A percentile compares a stretch with the other conserved stretches of the same genome.
Evolutionary conservation across 75 land plant genomes (phyloP).

Genomic region (Cupressus sempervirens): DNA sequence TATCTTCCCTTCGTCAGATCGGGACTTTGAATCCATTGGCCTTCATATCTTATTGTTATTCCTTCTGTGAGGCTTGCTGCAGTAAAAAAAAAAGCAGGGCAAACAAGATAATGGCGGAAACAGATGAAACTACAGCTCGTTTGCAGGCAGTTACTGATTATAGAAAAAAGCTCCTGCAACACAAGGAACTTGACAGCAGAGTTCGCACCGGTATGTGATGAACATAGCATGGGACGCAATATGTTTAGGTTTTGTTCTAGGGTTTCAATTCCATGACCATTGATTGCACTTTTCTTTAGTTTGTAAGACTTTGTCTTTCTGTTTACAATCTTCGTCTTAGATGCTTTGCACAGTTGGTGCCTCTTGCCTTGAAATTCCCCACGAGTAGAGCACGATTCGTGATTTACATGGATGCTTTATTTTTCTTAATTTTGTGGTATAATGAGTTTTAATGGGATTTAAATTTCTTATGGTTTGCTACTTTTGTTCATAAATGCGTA

Average conservation of each 20-base stretch:
- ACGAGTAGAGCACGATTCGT: not conserved
- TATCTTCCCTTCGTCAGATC: not conserved
- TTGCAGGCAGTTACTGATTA: slow-evolving; percentile 47
- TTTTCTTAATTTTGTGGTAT: not conserved
- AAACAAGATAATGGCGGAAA: slow-evolving; percentile 14
- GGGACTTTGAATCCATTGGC: not conserved
- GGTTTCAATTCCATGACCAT: not conserved
- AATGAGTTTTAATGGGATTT: not conserved
- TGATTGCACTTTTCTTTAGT: not conserved
- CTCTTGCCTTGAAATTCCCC: not conserved
- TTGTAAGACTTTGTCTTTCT: not conserved
- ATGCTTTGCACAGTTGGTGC: not conserved
- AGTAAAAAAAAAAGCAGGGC: not conserved
- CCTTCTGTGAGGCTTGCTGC: not conserved
- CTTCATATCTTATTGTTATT: not conserved
- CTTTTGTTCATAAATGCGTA: not conserved
- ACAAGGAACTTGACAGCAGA: slow-evolving; percentile 71
- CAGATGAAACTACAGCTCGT: slow-evolving; percentile 47
- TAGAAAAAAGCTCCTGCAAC: slow-evolving; percentile 71
- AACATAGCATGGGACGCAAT: not conserved
- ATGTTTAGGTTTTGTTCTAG: not conserved
- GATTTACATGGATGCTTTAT: not conserved
- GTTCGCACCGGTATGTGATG: slow-evolving; percentile 39
- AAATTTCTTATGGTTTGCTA: not conserved
- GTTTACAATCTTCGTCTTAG: not conserved